Base-by-base conservation (phyloP, 2,329 filamentous ascomycete species). In the Xylaria arbuscula region DNA sequence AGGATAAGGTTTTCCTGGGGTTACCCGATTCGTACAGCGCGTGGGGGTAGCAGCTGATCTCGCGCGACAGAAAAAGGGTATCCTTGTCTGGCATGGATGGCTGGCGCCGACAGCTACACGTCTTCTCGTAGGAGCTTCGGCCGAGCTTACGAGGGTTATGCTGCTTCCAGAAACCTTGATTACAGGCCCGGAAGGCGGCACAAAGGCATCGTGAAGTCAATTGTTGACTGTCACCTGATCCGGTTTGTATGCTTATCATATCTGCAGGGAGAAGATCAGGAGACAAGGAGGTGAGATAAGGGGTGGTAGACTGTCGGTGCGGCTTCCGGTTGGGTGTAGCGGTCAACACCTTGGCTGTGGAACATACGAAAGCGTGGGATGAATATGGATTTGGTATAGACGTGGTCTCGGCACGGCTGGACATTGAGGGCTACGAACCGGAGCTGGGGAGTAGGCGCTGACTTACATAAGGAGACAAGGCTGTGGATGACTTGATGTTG, bases 271-370 rank as follows among this genome's bases (percentile, higher is more conserved):
- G 68, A 58, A 53, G 68, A 70, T 68, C 68, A 54, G 68, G 58
- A 68, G 68, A 64, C 68, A 63, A 68, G 68, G 65, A 60, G 62
- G 57, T 57, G 24, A 66, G 68, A 65, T 68, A 66, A 68, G 66
- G 66, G 57, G 65, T 62, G 62, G 65, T 19, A 68, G 61, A 53
- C 36, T 47, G 66, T 70, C 68, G 68, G 68, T 66, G 56, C 55
- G 36, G 61, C 54, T 70, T 70, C 68, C 68, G 68, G 68, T 70
- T 70, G 68, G 68, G n/a, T 36, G 50, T 62, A 17, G 19, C 19
- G 24, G 42, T 32, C 40, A 42, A 57, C 53, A 69, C 63, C 66
- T 69, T 53, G 66, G 58, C 57, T 62, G 58, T 58, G 62, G 62
- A 66, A 66, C 67, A 48, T 28, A 17, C 54, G 51, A 50, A 38